Evolutionary conservation across 257 asterid species (phyloP).

Genomic region (Capsicum baccatum): DNA sequence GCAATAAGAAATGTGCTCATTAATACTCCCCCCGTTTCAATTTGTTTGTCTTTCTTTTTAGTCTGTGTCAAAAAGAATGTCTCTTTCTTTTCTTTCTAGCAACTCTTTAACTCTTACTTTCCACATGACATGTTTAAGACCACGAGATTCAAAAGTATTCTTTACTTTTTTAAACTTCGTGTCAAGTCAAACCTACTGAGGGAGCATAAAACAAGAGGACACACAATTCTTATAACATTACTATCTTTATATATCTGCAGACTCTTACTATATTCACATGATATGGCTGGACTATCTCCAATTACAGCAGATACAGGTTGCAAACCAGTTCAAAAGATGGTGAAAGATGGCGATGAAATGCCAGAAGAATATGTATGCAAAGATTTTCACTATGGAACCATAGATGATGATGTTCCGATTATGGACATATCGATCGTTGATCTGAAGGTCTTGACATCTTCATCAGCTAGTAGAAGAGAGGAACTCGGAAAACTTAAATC

Average conservation of each 20-base stretch:
- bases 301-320: conserved; percentile 27
- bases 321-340: conserved; percentile 40
- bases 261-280: background rate
- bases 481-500: conserved; percentile 57
- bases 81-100: too few relatives aligned
- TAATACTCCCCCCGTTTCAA: background rate
- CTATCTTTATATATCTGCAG: too few relatives aligned
- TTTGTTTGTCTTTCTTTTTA: too few relatives aligned
- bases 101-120: too few relatives aligned
- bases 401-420: conserved; percentile 33
- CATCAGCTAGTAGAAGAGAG: conserved; percentile 29
- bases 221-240: too few relatives aligned
- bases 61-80: too few relatives aligned
- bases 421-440: conserved; percentile 56
- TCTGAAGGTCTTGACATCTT: conserved; percentile 40
- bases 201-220: too few relatives aligned
- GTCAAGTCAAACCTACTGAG: too few relatives aligned
- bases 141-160: too few relatives aligned
- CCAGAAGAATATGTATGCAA: conserved; percentile 45
- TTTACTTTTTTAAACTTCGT: too few relatives aligned
- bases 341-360: conserved; percentile 45
- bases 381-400: conserved; percentile 27
- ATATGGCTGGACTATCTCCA: conserved; percentile 36
- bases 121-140: too few relatives aligned
- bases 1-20: conserved; percentile 2